Conservation (phyloP, 2,329 filamentous ascomycete genomes). For the Epicoccum nigrum region DNA sequence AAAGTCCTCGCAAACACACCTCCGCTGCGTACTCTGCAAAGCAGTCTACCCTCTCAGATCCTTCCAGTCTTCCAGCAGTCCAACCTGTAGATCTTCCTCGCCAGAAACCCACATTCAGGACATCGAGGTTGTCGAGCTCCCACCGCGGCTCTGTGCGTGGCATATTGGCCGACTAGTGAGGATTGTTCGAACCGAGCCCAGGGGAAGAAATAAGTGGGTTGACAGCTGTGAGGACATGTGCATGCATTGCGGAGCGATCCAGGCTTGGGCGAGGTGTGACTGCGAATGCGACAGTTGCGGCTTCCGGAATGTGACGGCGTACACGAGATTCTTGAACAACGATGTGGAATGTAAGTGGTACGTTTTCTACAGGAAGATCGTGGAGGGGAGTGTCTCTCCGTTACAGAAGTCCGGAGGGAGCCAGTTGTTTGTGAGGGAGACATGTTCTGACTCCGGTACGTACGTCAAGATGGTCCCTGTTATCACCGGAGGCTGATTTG, state of each 20-base stretch:
- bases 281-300: constrained; percentile 43
- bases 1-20: constrained; percentile 19
- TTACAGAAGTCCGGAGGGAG: constrained; percentile 2
- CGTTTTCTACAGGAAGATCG: constrained; percentile 32
- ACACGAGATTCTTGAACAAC: constrained; percentile 42
- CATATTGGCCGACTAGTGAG: constrained; percentile 40
- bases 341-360: constrained; percentile 27
- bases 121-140: constrained; percentile 36
- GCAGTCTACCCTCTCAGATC: constrained; percentile 32
- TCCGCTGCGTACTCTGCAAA: constrained; percentile 43
- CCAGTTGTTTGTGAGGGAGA: constrained; percentile 35
- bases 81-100: constrained; percentile 28
- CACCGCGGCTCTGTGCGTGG: constrained; percentile 42
- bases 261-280: constrained; percentile 32
- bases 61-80: constrained; percentile 42
- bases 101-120: constrained; percentile 7
- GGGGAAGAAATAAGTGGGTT: constrained; percentile 39
- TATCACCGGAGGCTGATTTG: constrained; percentile 12
- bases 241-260: constrained; percentile 44
- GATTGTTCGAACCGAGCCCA: constrained; percentile 25
- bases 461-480: not conserved
- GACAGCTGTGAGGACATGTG: constrained; percentile 37
- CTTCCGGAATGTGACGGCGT: constrained; percentile 32
- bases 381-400: not conserved
- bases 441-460: constrained; percentile 17